Percentiles rank a stretch among this genome's conserved stretches.
Evolutionary conservation across 2,329 filamentous ascomycete genomes (phyloP).

Genomic region (Cercospora sojina): DNA sequence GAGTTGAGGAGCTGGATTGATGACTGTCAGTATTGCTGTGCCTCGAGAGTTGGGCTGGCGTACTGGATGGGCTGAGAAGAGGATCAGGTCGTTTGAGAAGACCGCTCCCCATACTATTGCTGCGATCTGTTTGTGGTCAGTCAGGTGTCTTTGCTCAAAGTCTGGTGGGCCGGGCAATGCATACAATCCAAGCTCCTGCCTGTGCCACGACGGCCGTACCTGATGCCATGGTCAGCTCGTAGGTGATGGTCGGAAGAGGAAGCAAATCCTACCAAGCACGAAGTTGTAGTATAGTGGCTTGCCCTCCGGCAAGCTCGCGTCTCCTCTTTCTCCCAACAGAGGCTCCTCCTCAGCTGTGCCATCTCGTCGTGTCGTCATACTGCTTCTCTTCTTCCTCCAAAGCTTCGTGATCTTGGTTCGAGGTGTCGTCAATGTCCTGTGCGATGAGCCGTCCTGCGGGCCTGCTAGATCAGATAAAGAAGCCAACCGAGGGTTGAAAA

Average conservation of each 20-base stretch:
- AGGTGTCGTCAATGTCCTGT: not conserved
- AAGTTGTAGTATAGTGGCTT: constrained; percentile 69
- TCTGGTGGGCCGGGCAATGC: constrained; percentile 20
- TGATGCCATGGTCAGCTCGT: constrained; percentile 41
- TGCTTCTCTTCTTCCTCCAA: not conserved
- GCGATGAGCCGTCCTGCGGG: not conserved
- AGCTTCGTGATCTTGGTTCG: not conserved
- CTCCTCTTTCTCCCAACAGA: constrained; percentile 68
- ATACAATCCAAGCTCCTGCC: constrained; percentile 68
- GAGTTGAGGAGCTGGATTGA: constrained; percentile 40
- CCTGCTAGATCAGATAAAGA: constrained; percentile 8
- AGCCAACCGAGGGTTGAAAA: not conserved
- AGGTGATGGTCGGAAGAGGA: not conserved
- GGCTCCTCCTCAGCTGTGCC: constrained; percentile 63
- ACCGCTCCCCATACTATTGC: constrained; percentile 76
- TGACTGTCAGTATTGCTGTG: not conserved
- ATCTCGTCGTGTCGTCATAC: constrained; percentile 3
- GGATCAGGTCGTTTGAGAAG: constrained; percentile 67
- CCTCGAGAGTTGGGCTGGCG: constrained; percentile 35
- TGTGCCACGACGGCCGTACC: constrained; percentile 82
- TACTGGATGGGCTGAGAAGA: constrained; percentile 88
- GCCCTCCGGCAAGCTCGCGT: constrained; percentile 67
- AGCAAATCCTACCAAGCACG: constrained; percentile 61
- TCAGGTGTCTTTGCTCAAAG: not conserved
- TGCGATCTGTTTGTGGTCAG: constrained; percentile 53